Evolutionary conservation across 129 eudicot genomes (phyloP).

Genomic region (Deinandra increscens): DNA sequence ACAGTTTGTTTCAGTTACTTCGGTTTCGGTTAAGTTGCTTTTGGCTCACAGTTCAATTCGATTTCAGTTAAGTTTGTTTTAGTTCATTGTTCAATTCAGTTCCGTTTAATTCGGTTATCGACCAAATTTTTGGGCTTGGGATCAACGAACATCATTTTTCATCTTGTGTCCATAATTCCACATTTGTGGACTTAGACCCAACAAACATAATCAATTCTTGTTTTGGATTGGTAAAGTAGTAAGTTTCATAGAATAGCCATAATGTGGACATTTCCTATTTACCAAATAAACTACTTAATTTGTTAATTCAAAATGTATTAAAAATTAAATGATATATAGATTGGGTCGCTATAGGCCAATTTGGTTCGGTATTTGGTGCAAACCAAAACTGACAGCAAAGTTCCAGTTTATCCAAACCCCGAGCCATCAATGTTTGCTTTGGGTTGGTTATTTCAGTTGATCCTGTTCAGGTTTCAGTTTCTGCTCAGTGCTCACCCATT

Average conservation of each 20-base stretch:
- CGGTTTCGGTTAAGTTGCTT: neutral
- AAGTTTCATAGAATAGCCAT: neutral
- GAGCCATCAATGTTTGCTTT: neutral
- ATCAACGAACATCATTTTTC: no score
- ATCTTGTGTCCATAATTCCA: no score
- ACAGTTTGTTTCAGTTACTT: neutral
- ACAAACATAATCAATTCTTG: no score
- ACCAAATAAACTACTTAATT: neutral
- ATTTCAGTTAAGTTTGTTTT: neutral
- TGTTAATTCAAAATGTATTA: neutral
- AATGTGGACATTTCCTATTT: neutral
- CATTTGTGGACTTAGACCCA: no score
- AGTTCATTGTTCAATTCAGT: neutral
- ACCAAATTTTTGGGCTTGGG: no score
- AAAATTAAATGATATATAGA: neutral
- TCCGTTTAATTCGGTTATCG: neutral
- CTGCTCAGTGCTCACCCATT: neutral
- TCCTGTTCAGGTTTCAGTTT: neutral
- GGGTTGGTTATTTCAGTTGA: neutral
- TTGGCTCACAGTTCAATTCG: neutral
- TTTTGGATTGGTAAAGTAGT: no score
- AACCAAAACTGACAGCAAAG: neutral
- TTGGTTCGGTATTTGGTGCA: neutral
- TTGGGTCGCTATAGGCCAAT: neutral
- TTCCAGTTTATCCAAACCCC: neutral